These are phyloP conservation scores for Trichophyton schoenleinii DNA, from an alignment of 2,329 filamentous ascomycete species.

Conservation along the genomic window DNA sequence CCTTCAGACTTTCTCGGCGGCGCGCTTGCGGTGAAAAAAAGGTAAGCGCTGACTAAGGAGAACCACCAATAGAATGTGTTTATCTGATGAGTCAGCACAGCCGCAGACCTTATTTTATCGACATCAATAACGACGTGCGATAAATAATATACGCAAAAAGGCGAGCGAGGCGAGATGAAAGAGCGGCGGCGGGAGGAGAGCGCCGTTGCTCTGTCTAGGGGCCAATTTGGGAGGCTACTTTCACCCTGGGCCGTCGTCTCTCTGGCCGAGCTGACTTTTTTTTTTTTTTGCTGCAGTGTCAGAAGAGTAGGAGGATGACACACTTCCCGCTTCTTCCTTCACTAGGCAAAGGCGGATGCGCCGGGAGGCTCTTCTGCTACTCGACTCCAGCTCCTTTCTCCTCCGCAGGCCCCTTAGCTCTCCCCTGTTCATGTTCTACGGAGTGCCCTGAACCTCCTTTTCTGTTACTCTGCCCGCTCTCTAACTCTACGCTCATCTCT, in stretches of 20 bases:
- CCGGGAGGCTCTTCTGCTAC: not conserved
- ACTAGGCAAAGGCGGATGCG: not conserved
- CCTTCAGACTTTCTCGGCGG: not conserved
- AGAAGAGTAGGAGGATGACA: too few species aligned
- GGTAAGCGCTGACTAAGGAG: not conserved
- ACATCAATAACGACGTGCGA: not conserved
- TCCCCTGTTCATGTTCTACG: too few species aligned
- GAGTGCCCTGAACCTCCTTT: too few species aligned
- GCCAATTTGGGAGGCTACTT: too few species aligned
- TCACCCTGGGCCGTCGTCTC: too few species aligned
- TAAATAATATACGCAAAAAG: not conserved
- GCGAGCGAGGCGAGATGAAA: not conserved
- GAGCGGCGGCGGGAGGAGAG: too few species aligned
- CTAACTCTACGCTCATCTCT: not conserved
- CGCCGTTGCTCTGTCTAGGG: too few species aligned
- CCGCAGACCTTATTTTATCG: not conserved
- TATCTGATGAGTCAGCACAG: not conserved
- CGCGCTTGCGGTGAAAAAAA: slow-evolving; percentile 1
- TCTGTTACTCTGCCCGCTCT: not conserved
- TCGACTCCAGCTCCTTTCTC: too few species aligned
- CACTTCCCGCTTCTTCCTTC: too few species aligned
- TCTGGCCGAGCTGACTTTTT: too few species aligned
- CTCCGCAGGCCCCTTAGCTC: too few species aligned
- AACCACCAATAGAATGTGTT: not conserved
- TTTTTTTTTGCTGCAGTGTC: too few species aligned